Evolutionary conservation across 129 eudicot species (phyloP).

Genomic region (Oenanthe sinensis): DNA sequence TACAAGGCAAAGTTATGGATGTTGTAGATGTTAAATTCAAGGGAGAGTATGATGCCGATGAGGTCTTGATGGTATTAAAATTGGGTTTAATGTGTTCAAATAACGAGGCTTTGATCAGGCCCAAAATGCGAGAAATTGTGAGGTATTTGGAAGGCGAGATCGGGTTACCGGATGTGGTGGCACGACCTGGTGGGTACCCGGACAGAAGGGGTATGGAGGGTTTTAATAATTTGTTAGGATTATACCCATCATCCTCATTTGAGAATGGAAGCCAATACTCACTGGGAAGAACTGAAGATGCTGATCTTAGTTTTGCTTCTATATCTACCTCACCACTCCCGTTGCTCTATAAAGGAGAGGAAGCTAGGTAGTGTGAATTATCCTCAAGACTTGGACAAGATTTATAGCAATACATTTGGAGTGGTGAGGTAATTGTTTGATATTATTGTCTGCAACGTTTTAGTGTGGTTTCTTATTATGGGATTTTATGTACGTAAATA

Average conservation of each 20-base stretch:
- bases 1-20: slow-evolving; percentile 18
- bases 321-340: neutral
- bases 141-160: slow-evolving; percentile 32
- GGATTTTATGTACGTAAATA: no score
- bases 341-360: neutral
- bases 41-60: slow-evolving; percentile 20
- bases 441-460: no score
- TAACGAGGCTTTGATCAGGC: slow-evolving; percentile 15
- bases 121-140: slow-evolving; percentile 33
- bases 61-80: slow-evolving; percentile 24
- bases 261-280: neutral
- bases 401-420: no score
- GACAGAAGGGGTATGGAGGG: neutral
- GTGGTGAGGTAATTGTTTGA: no score
- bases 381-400: no score
- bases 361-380: neutral
- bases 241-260: neutral
- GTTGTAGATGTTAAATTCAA: slow-evolving; percentile 25
- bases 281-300: neutral
- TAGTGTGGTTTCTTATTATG: no score
- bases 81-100: slow-evolving; percentile 34
- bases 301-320: neutral
- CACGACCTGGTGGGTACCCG: neutral
- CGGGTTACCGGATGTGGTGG: slow-evolving; percentile 15
- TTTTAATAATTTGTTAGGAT: neutral